Percentiles rank a stretch among this genome's conserved stretches.
Evolutionary conservation across 1,284 basidiomycete genomes (phyloP).

Genomic region (Pholiota adiposa): DNA sequence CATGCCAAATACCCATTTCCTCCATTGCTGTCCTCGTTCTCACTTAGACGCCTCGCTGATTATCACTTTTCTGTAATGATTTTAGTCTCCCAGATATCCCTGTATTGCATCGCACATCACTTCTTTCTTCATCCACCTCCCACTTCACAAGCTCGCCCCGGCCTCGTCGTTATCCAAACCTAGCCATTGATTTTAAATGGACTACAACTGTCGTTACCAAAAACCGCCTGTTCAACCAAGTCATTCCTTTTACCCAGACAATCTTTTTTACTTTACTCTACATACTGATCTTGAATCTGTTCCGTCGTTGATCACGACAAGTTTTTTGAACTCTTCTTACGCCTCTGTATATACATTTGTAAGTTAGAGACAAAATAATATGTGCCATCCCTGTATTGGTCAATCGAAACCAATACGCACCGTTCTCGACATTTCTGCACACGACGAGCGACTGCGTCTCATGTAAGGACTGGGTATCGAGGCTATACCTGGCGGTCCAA

Average conservation of each 20-base stretch:
- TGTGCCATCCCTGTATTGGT: slow-evolving; percentile 5
- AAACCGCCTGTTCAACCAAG: neutral
- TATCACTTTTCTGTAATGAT: neutral
- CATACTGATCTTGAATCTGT: neutral
- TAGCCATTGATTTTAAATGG: slow-evolving; percentile 16
- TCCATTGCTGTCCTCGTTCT: neutral
- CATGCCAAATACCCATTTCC: slow-evolving; percentile 6
- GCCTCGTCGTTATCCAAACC: neutral
- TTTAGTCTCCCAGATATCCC: neutral
- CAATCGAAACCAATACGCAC: neutral
- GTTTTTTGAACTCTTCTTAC: slow-evolving; percentile 13
- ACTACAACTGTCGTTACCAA: slow-evolving; percentile 23
- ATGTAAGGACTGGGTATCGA: no score
- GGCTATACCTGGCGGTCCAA: neutral
- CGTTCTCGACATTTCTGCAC: neutral
- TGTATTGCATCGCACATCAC: slow-evolving; percentile 3
- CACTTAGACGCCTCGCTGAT: neutral
- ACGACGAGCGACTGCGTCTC: neutral
- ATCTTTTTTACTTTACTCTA: neutral
- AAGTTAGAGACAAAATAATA: slow-evolving; percentile 23
- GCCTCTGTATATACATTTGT: slow-evolving; percentile 17
- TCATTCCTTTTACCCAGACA: slow-evolving; percentile 8
- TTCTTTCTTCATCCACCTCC: neutral
- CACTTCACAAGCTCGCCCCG: neutral
- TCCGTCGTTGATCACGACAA: neutral